Conservation (phyloP, 148 eudicot genomes). For the Chenopodium quinoa region DNA sequence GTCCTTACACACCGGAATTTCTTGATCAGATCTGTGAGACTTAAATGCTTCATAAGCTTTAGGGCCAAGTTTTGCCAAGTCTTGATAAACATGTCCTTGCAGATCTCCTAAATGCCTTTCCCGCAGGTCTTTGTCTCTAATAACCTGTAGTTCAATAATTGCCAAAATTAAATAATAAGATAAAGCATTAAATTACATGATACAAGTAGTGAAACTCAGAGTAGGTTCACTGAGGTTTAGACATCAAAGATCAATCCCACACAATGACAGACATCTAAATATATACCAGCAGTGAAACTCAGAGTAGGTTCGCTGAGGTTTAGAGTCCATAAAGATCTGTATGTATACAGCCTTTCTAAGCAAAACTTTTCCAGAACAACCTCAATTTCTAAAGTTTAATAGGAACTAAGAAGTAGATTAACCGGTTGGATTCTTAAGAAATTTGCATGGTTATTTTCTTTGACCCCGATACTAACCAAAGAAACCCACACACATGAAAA, state of each 20-base stretch:
- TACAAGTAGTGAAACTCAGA: not conserved
- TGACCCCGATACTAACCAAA: not conserved
- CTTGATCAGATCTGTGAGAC: conserved; percentile 54
- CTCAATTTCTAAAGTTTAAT: not conserved
- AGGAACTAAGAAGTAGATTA: not conserved
- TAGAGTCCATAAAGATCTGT: not conserved
- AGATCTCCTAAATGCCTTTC: conserved; percentile 91
- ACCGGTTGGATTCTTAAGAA: not conserved
- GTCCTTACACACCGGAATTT: conserved; percentile 53
- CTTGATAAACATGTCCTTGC: conserved; percentile 63
- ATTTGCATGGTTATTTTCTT: not conserved
- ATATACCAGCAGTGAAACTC: not conserved
- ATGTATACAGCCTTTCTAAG: not conserved
- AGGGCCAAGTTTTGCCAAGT: conserved; percentile 44
- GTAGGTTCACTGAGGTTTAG: not conserved
- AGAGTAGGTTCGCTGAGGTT: not conserved
- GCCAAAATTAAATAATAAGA: not conserved
- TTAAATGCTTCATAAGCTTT: conserved; percentile 57
- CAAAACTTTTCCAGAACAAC: not conserved
- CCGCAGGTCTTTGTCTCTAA: conserved; percentile 56
- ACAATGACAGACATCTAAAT: not conserved
- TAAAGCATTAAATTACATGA: not conserved
- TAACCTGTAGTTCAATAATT: conserved; percentile 46
- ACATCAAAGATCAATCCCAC: not conserved
- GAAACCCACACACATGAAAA: not conserved